A percentile compares a stretch with the other conserved stretches of the same genome.
phyloP scores from a whole-genome alignment of 2,329 filamentous ascomycete species.

The Aschersonia sp. region DNA sequence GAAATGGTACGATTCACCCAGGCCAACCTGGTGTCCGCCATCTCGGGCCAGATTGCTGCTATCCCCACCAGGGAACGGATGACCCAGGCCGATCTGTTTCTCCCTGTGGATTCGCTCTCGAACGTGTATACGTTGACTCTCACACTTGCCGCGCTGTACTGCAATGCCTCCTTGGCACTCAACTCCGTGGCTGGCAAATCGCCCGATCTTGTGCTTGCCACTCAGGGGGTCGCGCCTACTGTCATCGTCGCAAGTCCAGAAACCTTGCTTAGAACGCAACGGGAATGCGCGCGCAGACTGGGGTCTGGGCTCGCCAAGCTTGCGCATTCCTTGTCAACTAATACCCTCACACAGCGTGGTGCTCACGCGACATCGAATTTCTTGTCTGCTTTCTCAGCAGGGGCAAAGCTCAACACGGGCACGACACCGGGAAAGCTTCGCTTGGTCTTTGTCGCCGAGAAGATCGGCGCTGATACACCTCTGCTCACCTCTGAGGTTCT shows the following conservation, averaged over 20 bases:
- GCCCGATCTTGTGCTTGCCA: slow-evolving; percentile 58
- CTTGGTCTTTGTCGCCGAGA: slow-evolving; percentile 66
- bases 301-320: slow-evolving; percentile 49
- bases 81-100: slow-evolving; percentile 61
- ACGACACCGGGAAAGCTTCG: slow-evolving; percentile 59
- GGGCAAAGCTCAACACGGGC: slow-evolving; percentile 44
- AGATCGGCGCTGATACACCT: slow-evolving; percentile 45
- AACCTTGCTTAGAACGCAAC: slow-evolving; percentile 55
- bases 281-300: slow-evolving; percentile 42
- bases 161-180: slow-evolving; percentile 71
- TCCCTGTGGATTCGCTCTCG: slow-evolving; percentile 70
- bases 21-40: slow-evolving; percentile 71
- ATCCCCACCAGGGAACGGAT: slow-evolving; percentile 65
- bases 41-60: slow-evolving; percentile 62
- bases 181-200: slow-evolving; percentile 71
- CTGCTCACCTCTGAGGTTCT: slow-evolving; percentile 55
- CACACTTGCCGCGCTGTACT: slow-evolving; percentile 70
- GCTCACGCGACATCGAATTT: slow-evolving; percentile 47
- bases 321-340: slow-evolving; percentile 58
- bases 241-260: slow-evolving; percentile 66
- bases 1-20: slow-evolving; percentile 75
- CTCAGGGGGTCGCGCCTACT: slow-evolving; percentile 63
- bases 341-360: slow-evolving; percentile 53
- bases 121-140: slow-evolving; percentile 67
- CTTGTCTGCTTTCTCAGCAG: slow-evolving; percentile 37